These are phyloP conservation scores for Xylaria sp. DNA, from an alignment of 495 filamentous ascomycete species.

Conservation along the genomic window DNA sequence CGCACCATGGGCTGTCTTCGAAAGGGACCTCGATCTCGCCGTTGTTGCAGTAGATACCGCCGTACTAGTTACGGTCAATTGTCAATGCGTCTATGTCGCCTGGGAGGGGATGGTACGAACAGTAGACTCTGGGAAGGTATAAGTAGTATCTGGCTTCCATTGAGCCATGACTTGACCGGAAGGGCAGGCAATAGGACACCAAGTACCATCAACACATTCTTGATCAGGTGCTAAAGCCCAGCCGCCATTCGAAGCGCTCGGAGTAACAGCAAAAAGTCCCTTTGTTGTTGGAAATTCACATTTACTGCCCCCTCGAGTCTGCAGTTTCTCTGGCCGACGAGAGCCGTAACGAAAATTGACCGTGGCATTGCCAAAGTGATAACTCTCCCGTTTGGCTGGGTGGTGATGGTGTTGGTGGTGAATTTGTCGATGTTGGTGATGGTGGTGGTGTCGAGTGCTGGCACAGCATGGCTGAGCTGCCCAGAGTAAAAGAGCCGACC, in stretches of 20 bases:
- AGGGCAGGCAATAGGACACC: constrained; percentile 82
- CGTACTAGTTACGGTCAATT: constrained; percentile 63
- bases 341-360: constrained; percentile 35
- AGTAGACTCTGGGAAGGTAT: constrained; percentile 75
- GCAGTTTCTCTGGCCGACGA: constrained; percentile 35
- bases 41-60: constrained; percentile 76
- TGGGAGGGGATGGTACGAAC: constrained; percentile 53
- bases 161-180: constrained; percentile 79
- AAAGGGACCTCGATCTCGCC: constrained; percentile 77
- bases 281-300: constrained; percentile 73
- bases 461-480: constrained; percentile 42
- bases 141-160: constrained; percentile 75
- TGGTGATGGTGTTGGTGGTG: constrained; percentile 32
- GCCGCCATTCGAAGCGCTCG: constrained; percentile 69
- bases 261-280: constrained; percentile 72
- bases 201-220: constrained; percentile 69
- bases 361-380: constrained; percentile 16
- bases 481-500: constrained; percentile 55
- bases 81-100: background rate
- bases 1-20: constrained; percentile 71
- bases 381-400: constrained; percentile 26
- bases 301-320: constrained; percentile 50
- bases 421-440: constrained; percentile 45
- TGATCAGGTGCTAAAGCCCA: constrained; percentile 87
- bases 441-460: constrained; percentile 42